A percentile compares a stretch with the other conserved stretches of the same genome.
These are phyloP conservation scores for Naganishia vaughanmartiniae DNA, from an alignment of 768 basidiomycete genomes.

Conservation along the genomic window DNA sequence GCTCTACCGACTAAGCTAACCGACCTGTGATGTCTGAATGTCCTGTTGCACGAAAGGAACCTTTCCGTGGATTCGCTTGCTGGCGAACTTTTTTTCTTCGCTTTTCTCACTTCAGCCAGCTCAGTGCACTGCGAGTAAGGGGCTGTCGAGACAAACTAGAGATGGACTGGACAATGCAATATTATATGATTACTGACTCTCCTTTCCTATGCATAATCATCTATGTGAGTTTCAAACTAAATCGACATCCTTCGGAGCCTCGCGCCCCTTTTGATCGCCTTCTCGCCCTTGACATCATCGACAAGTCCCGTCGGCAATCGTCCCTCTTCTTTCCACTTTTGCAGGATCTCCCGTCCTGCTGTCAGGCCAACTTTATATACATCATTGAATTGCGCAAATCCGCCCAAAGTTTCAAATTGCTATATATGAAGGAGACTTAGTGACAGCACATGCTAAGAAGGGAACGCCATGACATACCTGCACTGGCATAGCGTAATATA, in stretches of 20 bases:
- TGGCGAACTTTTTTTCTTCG: background rate
- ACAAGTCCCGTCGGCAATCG: conserved; percentile 72
- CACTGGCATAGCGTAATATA: conserved; percentile 94
- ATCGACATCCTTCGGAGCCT: conserved; percentile 27
- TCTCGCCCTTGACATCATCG: conserved; percentile 42
- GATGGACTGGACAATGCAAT: background rate
- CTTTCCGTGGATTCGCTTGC: too few relatives aligned
- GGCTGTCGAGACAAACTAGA: background rate
- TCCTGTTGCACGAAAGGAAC: too few relatives aligned
- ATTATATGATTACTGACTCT: background rate
- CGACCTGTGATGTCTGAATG: conserved; percentile 14
- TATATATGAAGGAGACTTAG: background rate
- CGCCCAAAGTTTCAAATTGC: conserved; percentile 83
- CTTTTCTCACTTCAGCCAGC: background rate
- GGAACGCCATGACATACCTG: conserved; percentile 58
- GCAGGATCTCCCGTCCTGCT: conserved; percentile 68
- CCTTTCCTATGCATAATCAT: background rate
- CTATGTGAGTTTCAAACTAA: background rate
- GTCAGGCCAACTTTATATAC: conserved; percentile 77
- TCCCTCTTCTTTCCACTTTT: conserved; percentile 77
- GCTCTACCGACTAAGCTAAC: conserved; percentile 21
- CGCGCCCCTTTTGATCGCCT: conserved; percentile 28
- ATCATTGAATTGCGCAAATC: conserved; percentile 81
- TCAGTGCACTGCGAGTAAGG: background rate
- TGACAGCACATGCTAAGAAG: background rate